Evolutionary conservation across 805 yeast species (phyloP).

Genomic region (Scheffersomyces ergatensis): DNA sequence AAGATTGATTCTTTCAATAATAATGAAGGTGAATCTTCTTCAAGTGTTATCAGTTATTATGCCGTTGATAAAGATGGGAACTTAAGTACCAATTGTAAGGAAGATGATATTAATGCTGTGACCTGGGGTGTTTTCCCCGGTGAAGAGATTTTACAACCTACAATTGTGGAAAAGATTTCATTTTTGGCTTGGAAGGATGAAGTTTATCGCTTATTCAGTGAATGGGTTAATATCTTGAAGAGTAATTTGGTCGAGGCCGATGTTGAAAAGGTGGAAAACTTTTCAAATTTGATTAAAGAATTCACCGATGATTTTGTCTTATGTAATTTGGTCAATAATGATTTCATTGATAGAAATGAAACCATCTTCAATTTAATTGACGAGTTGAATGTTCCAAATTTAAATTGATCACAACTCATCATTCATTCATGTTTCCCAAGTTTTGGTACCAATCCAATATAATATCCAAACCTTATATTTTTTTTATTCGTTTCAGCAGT

Average conservation of each 20-base stretch:
- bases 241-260: constrained; percentile 31
- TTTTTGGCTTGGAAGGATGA: constrained; percentile 98
- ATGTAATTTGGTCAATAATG: constrained; percentile 89
- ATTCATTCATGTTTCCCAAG: neutral
- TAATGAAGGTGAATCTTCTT: constrained; percentile 33
- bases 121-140: constrained; percentile 99
- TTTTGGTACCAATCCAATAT: neutral
- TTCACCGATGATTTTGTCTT: constrained; percentile 64
- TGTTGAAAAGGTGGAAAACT: constrained; percentile 23
- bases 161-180: constrained; percentile 88
- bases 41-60: constrained; percentile 65
- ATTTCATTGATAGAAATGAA: constrained; percentile 55
- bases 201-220: constrained; percentile 76
- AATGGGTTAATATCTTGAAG: constrained; percentile 65
- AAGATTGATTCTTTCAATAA: constrained; percentile 47
- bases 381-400: constrained; percentile 19
- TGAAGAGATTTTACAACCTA: constrained; percentile 90
- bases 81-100: constrained; percentile 65
- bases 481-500: no score
- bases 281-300: constrained; percentile 42
- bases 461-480: no score
- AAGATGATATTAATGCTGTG: constrained; percentile 85
- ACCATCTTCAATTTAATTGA: constrained; percentile 57
- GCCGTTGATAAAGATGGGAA: constrained; percentile 62
- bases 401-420: no score